Conservation (phyloP, 2,329 filamentous ascomycete species). For the Verticillium isaacii region DNA sequence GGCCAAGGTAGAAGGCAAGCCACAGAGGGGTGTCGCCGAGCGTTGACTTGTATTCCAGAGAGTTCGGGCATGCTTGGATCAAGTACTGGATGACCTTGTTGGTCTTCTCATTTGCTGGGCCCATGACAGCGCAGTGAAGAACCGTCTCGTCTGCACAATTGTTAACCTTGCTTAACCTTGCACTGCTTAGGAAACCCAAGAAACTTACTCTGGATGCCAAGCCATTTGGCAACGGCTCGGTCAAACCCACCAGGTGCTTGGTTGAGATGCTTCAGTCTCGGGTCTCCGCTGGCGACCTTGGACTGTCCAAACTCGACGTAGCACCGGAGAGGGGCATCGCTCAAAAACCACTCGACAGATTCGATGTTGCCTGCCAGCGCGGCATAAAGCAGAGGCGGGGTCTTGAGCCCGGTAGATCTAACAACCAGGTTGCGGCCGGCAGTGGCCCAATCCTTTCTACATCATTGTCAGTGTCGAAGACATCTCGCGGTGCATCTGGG, state of each 20-base stretch:
- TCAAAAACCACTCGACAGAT: slow-evolving; percentile 71
- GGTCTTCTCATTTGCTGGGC: slow-evolving; percentile 31
- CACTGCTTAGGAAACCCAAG: background rate
- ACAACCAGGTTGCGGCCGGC: slow-evolving; percentile 46
- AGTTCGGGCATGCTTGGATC: slow-evolving; percentile 54
- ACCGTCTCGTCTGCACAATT: slow-evolving; percentile 48
- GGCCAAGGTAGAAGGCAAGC: slow-evolving; percentile 56
- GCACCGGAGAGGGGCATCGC: slow-evolving; percentile 60
- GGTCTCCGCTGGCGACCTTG: slow-evolving; percentile 54
- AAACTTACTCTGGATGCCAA: slow-evolving; percentile 52
- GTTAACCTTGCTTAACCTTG: slow-evolving; percentile 21
- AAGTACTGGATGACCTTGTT: slow-evolving; percentile 61
- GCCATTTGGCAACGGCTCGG: slow-evolving; percentile 56
- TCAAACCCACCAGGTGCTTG: slow-evolving; percentile 60
- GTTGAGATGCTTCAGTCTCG: slow-evolving; percentile 56
- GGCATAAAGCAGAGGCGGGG: slow-evolving; percentile 57
- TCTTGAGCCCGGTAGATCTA: slow-evolving; percentile 33
- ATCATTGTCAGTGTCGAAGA: slow-evolving; percentile 10
- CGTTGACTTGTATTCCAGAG: slow-evolving; percentile 56
- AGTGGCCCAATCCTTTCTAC: slow-evolving; percentile 64
- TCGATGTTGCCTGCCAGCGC: slow-evolving; percentile 55
- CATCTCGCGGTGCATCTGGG: background rate
- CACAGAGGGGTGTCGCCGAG: slow-evolving; percentile 63
- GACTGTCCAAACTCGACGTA: slow-evolving; percentile 65
- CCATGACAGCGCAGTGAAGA: slow-evolving; percentile 62